phyloP scores from a whole-genome alignment of 2,329 filamentous ascomycete genomes.

The Ambrosiella xylebori region DNA sequence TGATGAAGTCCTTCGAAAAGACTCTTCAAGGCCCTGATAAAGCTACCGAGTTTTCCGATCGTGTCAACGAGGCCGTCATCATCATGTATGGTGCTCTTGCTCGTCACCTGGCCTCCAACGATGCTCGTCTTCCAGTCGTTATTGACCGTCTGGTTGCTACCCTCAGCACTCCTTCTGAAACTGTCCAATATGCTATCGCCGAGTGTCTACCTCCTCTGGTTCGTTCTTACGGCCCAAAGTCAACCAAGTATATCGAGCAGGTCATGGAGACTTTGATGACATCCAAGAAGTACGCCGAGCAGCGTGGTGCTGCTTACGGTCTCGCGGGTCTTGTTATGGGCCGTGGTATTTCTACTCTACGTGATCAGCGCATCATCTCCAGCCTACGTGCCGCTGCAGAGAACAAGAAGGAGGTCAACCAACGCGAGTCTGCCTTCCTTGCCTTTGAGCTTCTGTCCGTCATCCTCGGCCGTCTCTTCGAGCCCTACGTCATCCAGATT shows the following conservation, averaged over 20 bases:
- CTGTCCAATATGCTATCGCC: slow-evolving; percentile 89
- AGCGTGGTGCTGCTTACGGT: slow-evolving; percentile 87
- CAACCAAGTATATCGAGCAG: slow-evolving; percentile 61
- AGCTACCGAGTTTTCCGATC: slow-evolving; percentile 63
- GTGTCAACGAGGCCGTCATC: slow-evolving; percentile 91
- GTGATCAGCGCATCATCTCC: slow-evolving; percentile 73
- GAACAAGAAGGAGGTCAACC: slow-evolving; percentile 82
- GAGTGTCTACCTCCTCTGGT: slow-evolving; percentile 88
- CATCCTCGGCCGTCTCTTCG: slow-evolving; percentile 74
- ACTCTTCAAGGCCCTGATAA: slow-evolving; percentile 76
- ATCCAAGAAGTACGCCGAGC: slow-evolving; percentile 79
- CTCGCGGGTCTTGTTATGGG: slow-evolving; percentile 79
- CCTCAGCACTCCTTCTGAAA: slow-evolving; percentile 85
- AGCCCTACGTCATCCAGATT: slow-evolving; percentile 91
- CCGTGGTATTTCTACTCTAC: slow-evolving; percentile 64
- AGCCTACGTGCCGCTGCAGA: slow-evolving; percentile 69
- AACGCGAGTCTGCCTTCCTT: slow-evolving; percentile 74
- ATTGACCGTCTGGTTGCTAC: slow-evolving; percentile 74
- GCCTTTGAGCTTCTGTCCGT: slow-evolving; percentile 81
- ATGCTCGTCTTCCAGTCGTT: slow-evolving; percentile 72
- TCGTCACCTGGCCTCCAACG: slow-evolving; percentile 69
- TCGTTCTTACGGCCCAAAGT: slow-evolving; percentile 55
- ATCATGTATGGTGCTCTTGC: slow-evolving; percentile 93
- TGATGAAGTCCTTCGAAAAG: slow-evolving; percentile 84
- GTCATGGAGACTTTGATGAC: slow-evolving; percentile 69